Evolutionary conservation across 31 red algal genomes (phyloP).

Genomic region (Asparagopsis taxiformis): DNA sequence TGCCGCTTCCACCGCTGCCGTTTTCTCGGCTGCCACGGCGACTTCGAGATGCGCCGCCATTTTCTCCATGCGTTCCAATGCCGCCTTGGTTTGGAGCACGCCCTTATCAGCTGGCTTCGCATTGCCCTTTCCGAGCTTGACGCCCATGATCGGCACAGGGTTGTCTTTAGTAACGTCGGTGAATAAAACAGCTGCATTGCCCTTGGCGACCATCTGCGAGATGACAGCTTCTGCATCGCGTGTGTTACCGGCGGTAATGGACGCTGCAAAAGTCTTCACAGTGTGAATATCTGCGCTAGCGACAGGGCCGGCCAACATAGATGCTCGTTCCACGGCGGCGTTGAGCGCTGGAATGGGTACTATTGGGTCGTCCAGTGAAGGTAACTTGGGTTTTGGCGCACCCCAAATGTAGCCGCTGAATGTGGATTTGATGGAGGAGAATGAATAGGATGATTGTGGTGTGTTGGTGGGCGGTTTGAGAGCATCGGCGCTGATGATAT

Average conservation of each 20-base stretch:
- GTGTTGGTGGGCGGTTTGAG: slow-evolving; percentile 35
- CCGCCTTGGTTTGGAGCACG: slow-evolving; percentile 54
- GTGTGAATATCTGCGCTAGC: slow-evolving; percentile 61
- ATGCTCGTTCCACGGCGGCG: slow-evolving; percentile 19
- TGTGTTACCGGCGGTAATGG: slow-evolving; percentile 31
- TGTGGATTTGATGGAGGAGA: slow-evolving; percentile 24
- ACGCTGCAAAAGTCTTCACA: slow-evolving; percentile 47
- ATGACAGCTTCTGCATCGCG: slow-evolving; percentile 71
- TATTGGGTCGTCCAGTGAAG: slow-evolving; percentile 50
- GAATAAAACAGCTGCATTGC: slow-evolving; percentile 39
- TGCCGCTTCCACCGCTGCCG: slow-evolving; percentile 32
- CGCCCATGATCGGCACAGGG: slow-evolving; percentile 43
- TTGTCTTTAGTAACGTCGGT: slow-evolving; percentile 38
- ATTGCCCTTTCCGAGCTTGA: slow-evolving; percentile 53
- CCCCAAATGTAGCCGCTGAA: slow-evolving; percentile 49
- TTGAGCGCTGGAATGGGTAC: slow-evolving; percentile 52
- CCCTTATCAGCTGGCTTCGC: slow-evolving; percentile 38
- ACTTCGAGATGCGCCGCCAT: slow-evolving; percentile 44
- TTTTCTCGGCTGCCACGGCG: slow-evolving; percentile 30
- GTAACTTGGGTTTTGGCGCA: slow-evolving; percentile 7
- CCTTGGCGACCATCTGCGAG: slow-evolving; percentile 38
- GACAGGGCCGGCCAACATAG: slow-evolving; percentile 37
- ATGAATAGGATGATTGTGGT: slow-evolving; percentile 27
- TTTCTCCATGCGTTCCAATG: slow-evolving; percentile 56
- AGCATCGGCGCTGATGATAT: slow-evolving; percentile 57